Evolutionary conservation across 345 rosid genomes (phyloP), one percentile per base, ranked within the genome.

Genomic region (Noccaea caerulescens): DNA sequence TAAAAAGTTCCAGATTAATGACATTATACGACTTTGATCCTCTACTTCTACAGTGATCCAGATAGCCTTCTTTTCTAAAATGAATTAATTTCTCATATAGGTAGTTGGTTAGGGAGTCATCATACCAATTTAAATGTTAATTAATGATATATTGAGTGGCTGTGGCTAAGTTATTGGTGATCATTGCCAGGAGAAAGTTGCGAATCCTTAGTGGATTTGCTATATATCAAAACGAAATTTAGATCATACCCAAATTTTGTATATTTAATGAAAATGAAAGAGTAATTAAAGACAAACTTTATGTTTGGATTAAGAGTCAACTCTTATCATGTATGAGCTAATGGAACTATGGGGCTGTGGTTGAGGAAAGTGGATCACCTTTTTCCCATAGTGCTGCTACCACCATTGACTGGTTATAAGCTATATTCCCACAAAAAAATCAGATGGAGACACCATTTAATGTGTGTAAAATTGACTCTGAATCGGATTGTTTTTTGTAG

Each of bases 331-430:
- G 58, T 45, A 11, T 37, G 33, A 42, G 39, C 23, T 68, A 68
- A 66, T 73, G 73, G 73, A 57, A 57, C 11, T 47, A 10, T 57
- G 73, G 20, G 58, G 74, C 64, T 53, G 32, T 45, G 58, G 58
- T 61, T 45, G 44, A 60, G 78, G 69, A 68, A 75, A 61, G 63
- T 75, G 64, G 73, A 44, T 68, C 36, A 61, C n/a, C 58, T 61
- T 75, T 72, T 55, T 13, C 59, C 13, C 51, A 5, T 43, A 59
- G 78, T 75, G 78, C 51, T 68, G 69, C 51, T 50, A 68, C 73
- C 64, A 68, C 58, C 55, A 68, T 52, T 66, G 66, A 52, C 54
- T 34, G 56, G 36, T 55, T 52, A 44, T 13, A 20, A 42, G 30
- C 10, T 43, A 23, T 20, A 34, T 45, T 33, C 42, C 32, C 53